Evolutionary conservation across 2,329 filamentous ascomycete species (phyloP).

Genomic region (Colletotrichum eleusines): DNA sequence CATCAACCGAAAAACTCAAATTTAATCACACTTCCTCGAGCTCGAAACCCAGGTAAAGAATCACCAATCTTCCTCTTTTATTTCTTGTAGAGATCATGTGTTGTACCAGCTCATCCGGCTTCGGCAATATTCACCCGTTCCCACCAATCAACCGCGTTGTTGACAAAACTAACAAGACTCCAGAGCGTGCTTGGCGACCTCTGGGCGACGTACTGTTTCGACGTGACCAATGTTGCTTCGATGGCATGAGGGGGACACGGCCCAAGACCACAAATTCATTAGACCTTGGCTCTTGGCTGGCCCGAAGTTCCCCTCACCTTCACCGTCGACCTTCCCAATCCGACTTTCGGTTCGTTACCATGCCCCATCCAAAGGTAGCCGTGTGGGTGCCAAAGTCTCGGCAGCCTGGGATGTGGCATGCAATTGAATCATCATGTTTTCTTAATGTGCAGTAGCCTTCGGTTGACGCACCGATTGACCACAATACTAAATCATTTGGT

Average conservation of each 20-base stretch:
- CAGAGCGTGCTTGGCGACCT: background rate
- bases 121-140: no score
- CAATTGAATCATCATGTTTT: conserved; percentile 9
- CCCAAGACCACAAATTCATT: conserved; percentile 14
- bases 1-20: background rate
- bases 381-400: conserved; percentile 30
- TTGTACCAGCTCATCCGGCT: background rate
- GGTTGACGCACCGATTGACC: background rate
- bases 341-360: conserved; percentile 20
- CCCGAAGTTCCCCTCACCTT: conserved; percentile 33
- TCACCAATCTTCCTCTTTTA: no score
- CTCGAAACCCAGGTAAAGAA: background rate
- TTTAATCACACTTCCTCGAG: background rate
- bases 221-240: background rate
- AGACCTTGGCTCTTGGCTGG: conserved; percentile 39
- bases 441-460: conserved; percentile 5
- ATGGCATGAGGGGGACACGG: conserved; percentile 13
- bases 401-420: conserved; percentile 36
- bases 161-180: background rate
- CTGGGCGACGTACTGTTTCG: background rate
- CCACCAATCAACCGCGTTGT: background rate
- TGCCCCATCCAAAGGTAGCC: conserved; percentile 20
- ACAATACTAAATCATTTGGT: background rate
- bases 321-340: conserved; percentile 38
- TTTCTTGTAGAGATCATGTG: no score